These are phyloP conservation scores for Saprolegnia parasitica DNA, from an alignment of 352 stramenopile species.

Conservation along the genomic window DNA sequence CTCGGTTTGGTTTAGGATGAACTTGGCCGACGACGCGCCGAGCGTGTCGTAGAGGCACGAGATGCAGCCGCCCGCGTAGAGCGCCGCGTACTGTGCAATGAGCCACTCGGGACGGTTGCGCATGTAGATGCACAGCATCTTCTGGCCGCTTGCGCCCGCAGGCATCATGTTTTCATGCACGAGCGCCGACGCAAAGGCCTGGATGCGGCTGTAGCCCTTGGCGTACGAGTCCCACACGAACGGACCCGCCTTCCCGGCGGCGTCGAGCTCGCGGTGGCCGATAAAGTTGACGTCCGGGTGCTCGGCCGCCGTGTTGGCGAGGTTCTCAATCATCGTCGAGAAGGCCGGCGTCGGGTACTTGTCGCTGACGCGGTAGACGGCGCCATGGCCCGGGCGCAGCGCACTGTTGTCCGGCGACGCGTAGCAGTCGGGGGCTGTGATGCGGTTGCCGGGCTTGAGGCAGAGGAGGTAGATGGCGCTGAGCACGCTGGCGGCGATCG, in stretches of 20 bases:
- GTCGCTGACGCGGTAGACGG: slow-evolving; percentile 12
- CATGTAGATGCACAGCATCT: slow-evolving; percentile 92
- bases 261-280: slow-evolving; percentile 18
- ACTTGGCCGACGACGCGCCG: slow-evolving; percentile 56
- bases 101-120: slow-evolving; percentile 95
- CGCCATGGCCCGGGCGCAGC: slow-evolving; percentile 11
- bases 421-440: neutral
- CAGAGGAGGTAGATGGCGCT: slow-evolving; percentile 5
- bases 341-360: neutral
- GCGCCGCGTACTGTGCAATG: slow-evolving; percentile 44
- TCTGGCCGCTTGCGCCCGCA: slow-evolving; percentile 34
- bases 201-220: slow-evolving; percentile 39
- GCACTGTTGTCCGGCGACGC: neutral
- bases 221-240: slow-evolving; percentile 62
- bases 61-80: slow-evolving; percentile 55
- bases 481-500: neutral
- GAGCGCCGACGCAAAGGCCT: slow-evolving; percentile 42
- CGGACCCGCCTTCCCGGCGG: slow-evolving; percentile 33
- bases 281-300: slow-evolving; percentile 7
- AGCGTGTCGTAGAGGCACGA: slow-evolving; percentile 81
- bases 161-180: slow-evolving; percentile 45
- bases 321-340: slow-evolving; percentile 12
- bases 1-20: slow-evolving; percentile 73
- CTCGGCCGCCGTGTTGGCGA: neutral
- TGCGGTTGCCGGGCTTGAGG: slow-evolving; percentile 12